phyloP scores from a whole-genome alignment of 805 yeast species.

The Wickerhamiella musiphila region DNA sequence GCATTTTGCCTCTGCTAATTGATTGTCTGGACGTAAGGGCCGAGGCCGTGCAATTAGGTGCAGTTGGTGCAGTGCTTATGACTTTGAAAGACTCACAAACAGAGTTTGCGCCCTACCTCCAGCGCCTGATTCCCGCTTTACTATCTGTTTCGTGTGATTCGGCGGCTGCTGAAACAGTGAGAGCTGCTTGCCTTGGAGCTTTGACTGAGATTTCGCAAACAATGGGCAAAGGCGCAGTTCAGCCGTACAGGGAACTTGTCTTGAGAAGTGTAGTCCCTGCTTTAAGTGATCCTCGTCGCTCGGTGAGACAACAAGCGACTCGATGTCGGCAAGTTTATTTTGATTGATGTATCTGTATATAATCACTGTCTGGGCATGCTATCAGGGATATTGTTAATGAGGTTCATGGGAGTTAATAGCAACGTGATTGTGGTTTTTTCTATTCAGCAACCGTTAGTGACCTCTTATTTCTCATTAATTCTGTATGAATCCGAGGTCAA shows the following conservation, averaged over 20 bases:
- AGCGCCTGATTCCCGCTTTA: slow-evolving; percentile 39
- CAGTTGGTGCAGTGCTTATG: slow-evolving; percentile 1
- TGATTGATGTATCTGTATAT: slow-evolving; percentile 24
- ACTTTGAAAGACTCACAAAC: slow-evolving; percentile 37
- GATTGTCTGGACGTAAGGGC: slow-evolving; percentile 38
- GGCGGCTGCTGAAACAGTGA: slow-evolving; percentile 29
- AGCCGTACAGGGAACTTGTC: slow-evolving; percentile 35
- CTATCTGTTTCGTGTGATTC: slow-evolving; percentile 19
- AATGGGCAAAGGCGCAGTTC: slow-evolving; percentile 25
- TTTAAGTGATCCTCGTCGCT: slow-evolving; percentile 59
- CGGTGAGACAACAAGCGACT: slow-evolving; percentile 57
- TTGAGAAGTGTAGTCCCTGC: slow-evolving; percentile 31
- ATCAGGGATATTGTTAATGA: not conserved
- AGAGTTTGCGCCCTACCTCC: slow-evolving; percentile 35
- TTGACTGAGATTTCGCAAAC: slow-evolving; percentile 30
- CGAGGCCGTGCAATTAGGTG: slow-evolving; percentile 2
- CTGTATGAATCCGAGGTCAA: too few species aligned
- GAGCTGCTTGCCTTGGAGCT: slow-evolving; percentile 40
- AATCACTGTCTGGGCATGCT: not conserved
- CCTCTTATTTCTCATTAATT: too few species aligned
- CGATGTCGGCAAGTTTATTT: slow-evolving; percentile 64
- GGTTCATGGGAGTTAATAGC: too few species aligned
- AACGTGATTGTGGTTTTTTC: too few species aligned
- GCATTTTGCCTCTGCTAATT: slow-evolving; percentile 53
- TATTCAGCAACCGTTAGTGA: too few species aligned